Evolutionary conservation across 106 monocot species (phyloP), one percentile per base, ranked within the genome.

Genomic region (Alisma plantagoaquatica): DNA sequence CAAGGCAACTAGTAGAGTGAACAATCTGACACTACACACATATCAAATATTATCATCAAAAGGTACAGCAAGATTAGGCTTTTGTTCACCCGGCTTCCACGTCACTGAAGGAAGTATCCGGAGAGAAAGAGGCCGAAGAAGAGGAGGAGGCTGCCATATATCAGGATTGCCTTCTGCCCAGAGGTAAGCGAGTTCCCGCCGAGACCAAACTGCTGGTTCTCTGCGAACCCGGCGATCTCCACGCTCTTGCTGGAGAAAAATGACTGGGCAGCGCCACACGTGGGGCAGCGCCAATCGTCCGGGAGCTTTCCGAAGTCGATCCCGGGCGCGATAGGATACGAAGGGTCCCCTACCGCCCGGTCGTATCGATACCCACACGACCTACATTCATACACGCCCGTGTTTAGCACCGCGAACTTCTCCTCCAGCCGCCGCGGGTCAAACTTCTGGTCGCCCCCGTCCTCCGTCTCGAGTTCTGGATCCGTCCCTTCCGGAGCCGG

Each of bases 241-340:
- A 92, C 60, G 28, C 92, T 92, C 81, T 92, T 92, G 68, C 79
- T 86, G 49, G 54, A 58, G 62, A 92, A 92, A 71, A 92, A 92
- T 2, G 81, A 82, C 51, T 70, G 53, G 33, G 92, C 86, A 8
- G 92, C 92, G 3, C 86, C 92, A 64, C 92, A 92, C 3, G 86
- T 92, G 5, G 92, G 74, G 76, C 92, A 92, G 23, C 86, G 57
- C 92, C 92, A 92, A 55, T 92, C 92, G 23, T 87, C 86, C 0
- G 92, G 92, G 1, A 92, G 78, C 78, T 79, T 76, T 29, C 42
- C 76, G 65, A 87, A 86, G 18, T 49, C 29, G 12, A 87, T 46
- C 28, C 86, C 92, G 2, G 92, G 76, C 7, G 92, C 76, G 31
- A 92, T 63, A 35, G 92, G 92, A 63, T 92, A 92, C 52, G 87